These are phyloP conservation scores for Theobroma cacao DNA, from an alignment of 345 rosid species.

Conservation along the genomic window DNA sequence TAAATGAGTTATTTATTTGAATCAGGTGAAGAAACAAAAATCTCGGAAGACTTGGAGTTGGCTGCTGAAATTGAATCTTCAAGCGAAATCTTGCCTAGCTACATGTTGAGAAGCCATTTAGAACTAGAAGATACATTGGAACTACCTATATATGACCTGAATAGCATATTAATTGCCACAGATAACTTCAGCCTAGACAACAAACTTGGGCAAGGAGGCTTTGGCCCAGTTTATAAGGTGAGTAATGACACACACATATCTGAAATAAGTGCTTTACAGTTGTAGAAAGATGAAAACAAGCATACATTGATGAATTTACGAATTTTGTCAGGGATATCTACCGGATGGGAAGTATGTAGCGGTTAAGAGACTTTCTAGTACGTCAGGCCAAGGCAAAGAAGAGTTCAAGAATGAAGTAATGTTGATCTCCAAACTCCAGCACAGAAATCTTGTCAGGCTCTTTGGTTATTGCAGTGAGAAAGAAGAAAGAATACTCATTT, in stretches of 20 bases:
- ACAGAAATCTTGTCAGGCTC: constrained; percentile 28
- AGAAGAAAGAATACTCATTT: constrained; percentile 26
- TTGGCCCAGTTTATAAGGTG: constrained; percentile 26
- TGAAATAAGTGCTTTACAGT: not conserved
- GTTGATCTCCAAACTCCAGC: constrained; percentile 28
- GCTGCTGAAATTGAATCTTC: not conserved
- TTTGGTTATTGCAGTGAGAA: constrained; percentile 23
- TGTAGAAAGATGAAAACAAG: not conserved
- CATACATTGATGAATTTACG: not conserved
- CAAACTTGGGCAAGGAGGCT: constrained; percentile 32
- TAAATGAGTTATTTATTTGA: too few species aligned
- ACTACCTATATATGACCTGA: not conserved
- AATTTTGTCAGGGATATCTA: constrained; percentile 17
- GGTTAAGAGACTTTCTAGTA: constrained; percentile 26
- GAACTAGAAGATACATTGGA: not conserved
- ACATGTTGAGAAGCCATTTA: not conserved
- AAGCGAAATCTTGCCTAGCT: not conserved
- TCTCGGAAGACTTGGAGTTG: not conserved
- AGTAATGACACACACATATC: not conserved
- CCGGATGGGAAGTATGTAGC: constrained; percentile 22
- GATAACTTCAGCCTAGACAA: not conserved
- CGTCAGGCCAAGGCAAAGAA: constrained; percentile 24
- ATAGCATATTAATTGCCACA: constrained; percentile 18
- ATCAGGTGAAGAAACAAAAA: not conserved
- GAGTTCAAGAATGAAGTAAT: constrained; percentile 33